Percentiles rank a stretch among this genome's conserved stretches.
phyloP scores from a whole-genome alignment of 2,329 filamentous ascomycete species.

The Arthroderma uncinatum region DNA sequence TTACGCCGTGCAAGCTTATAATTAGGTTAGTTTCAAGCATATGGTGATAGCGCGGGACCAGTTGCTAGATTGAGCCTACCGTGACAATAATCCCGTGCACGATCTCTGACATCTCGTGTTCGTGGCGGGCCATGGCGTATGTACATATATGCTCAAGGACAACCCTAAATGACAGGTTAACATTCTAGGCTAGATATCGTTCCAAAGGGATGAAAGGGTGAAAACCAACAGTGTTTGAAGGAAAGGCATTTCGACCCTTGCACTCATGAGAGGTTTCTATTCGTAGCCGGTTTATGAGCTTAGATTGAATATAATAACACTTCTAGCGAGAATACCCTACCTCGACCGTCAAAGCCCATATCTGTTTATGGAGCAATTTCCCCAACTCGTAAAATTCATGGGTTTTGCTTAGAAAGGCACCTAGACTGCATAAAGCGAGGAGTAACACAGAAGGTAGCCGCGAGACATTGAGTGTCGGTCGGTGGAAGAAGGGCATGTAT shows the following conservation, averaged over 20 bases:
- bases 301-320: neutral
- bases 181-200: neutral
- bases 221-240: conserved; percentile 16
- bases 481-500: conserved; percentile 18
- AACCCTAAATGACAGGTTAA: conserved; percentile 9
- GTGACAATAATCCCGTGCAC: conserved; percentile 18
- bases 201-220: neutral
- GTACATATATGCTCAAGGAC: conserved; percentile 18
- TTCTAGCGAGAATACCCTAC: conserved; percentile 1
- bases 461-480: conserved; percentile 15
- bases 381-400: conserved; percentile 11
- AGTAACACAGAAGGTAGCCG: conserved; percentile 12
- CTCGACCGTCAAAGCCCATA: conserved; percentile 14
- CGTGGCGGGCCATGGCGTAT: conserved; percentile 16
- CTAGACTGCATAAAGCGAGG: conserved; percentile 15
- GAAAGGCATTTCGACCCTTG: conserved; percentile 17
- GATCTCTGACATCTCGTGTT: conserved; percentile 19
- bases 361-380: conserved; percentile 13
- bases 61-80: conserved; percentile 8
- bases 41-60: neutral
- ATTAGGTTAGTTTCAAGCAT: neutral
- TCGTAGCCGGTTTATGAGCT: neutral
- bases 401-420: conserved; percentile 11
- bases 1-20: conserved; percentile 16
- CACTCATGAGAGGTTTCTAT: conserved; percentile 14